Percentiles rank a stretch among this genome's conserved stretches.
Conservation (phyloP, 148 eudicot genomes). For the Polygonum maritimum region DNA sequence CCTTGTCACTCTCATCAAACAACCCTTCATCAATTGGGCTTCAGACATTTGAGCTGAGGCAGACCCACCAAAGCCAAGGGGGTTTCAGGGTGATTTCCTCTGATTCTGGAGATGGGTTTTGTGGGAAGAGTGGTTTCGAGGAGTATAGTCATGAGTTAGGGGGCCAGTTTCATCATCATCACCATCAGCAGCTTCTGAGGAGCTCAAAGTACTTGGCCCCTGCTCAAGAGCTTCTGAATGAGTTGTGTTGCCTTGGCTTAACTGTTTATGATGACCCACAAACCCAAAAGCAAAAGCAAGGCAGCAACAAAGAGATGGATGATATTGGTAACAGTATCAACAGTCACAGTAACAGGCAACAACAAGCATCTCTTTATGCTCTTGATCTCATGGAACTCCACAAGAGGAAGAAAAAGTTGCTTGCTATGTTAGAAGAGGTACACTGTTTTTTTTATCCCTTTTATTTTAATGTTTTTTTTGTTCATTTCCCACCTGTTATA, state of each 20-base stretch:
- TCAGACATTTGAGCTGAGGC: constrained; percentile 63
- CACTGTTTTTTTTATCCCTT: background rate
- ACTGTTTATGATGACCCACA: constrained; percentile 1
- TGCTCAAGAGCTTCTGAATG: constrained; percentile 70
- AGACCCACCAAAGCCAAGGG: constrained; percentile 10
- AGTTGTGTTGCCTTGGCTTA: constrained; percentile 59
- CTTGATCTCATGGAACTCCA: constrained; percentile 72
- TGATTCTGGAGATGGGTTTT: constrained; percentile 22
- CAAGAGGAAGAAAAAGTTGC: constrained; percentile 64
- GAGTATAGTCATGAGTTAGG: constrained; percentile 15
- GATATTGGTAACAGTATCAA: constrained; percentile 2
- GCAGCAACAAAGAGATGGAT: constrained; percentile 17
- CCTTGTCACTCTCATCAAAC: constrained; percentile 61
- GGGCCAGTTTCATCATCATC: constrained; percentile 13
- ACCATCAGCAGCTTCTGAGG: constrained; percentile 23
- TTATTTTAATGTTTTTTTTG: background rate
- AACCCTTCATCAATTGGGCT: constrained; percentile 71
- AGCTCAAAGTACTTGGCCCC: constrained; percentile 70
- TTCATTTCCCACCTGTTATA: background rate
- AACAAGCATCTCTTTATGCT: constrained; percentile 31
- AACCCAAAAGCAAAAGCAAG: constrained; percentile 22
- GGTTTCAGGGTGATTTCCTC: constrained; percentile 24
- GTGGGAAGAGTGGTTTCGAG: constrained; percentile 11
- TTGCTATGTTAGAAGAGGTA: constrained; percentile 94
- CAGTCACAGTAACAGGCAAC: constrained; percentile 17